phyloP scores from a whole-genome alignment of 208 protist genomes.

The Crithidia expoeki region DNA sequence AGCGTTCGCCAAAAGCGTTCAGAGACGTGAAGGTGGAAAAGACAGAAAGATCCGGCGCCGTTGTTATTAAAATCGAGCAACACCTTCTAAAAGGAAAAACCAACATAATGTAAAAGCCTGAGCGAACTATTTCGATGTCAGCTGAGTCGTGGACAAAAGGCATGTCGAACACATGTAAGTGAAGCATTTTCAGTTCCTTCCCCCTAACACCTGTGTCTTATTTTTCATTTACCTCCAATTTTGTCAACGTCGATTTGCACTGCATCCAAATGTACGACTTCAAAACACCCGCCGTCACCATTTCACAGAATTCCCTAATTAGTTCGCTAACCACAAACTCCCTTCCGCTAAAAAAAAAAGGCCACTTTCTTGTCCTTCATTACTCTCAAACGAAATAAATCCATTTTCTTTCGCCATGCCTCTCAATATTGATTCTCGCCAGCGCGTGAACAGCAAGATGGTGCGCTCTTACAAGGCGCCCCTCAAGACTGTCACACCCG shows the following conservation, averaged over 20 bases:
- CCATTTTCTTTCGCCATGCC: conserved; percentile 13
- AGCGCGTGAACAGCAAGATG: conserved; percentile 28
- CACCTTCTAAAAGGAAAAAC: no score
- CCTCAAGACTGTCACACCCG: conserved; percentile 60
- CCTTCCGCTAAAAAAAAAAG: neutral
- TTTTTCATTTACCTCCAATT: no score
- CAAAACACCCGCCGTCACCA: no score
- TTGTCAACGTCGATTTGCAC: no score
- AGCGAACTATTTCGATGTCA: neutral
- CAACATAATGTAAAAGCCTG: no score
- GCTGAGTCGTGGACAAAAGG: neutral
- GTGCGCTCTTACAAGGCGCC: conserved; percentile 55
- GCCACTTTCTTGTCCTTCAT: neutral
- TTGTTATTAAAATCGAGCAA: no score
- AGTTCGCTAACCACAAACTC: neutral
- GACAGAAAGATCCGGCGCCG: no score
- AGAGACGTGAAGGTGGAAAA: no score
- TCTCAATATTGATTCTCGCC: neutral
- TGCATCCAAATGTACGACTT: neutral
- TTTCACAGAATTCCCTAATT: conserved; percentile 5
- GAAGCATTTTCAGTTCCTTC: no score
- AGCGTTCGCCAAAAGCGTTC: no score
- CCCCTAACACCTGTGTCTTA: no score
- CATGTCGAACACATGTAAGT: no score
- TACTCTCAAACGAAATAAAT: neutral